Percentiles rank a stretch among this genome's conserved stretches.
phyloP scores from a whole-genome alignment of 345 rosid genomes.

The Aquilaria sinensis region DNA sequence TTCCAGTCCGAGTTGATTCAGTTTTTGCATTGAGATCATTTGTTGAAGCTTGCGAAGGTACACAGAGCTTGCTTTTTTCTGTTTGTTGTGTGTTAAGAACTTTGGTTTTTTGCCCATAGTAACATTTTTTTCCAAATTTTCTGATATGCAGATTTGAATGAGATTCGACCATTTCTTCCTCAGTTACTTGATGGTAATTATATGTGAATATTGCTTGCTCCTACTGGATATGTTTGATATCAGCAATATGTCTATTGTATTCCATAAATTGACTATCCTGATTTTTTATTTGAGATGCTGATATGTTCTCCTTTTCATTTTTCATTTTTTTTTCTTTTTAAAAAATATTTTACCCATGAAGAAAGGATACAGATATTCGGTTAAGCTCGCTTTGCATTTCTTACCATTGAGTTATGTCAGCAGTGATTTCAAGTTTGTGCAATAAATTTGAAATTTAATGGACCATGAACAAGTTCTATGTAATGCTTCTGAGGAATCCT shows the following conservation, averaged over 20 bases:
- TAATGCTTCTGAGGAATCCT: neutral
- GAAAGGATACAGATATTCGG: too few species aligned
- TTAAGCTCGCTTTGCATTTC: too few species aligned
- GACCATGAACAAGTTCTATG: neutral
- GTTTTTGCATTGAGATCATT: constrained; percentile 90
- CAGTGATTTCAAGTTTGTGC: too few species aligned
- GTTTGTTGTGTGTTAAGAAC: neutral
- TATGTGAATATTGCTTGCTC: neutral
- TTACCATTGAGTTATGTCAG: too few species aligned
- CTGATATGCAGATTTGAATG: constrained; percentile 63
- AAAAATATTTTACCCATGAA: too few species aligned
- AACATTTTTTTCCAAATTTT: neutral
- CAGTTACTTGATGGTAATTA: constrained; percentile 80
- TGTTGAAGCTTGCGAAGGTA: constrained; percentile 90
- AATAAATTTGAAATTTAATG: neutral
- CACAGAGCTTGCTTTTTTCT: constrained; percentile 11
- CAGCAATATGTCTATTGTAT: too few species aligned
- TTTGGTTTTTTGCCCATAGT: neutral
- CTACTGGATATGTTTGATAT: too few species aligned
- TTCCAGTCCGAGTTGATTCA: constrained; percentile 95
- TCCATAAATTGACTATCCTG: too few species aligned
- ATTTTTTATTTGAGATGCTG: too few species aligned
- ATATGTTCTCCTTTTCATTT: too few species aligned
- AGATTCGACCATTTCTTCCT: constrained; percentile 91
- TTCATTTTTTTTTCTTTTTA: too few species aligned